Evolutionary conservation across 78 protist species (phyloP).

Genomic region (Dictyostelium brefeldianum): DNA sequence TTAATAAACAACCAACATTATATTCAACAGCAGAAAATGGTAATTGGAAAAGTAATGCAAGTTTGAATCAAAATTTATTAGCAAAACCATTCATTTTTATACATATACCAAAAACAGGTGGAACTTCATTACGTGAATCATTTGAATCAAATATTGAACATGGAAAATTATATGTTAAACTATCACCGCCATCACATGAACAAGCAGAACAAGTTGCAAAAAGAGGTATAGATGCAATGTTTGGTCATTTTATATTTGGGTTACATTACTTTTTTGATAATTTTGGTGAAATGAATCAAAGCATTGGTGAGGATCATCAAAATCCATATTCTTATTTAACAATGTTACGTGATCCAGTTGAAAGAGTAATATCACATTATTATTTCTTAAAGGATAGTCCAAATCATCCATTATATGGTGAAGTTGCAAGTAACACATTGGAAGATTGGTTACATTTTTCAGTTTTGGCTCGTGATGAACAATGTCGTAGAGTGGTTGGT

Average conservation of each 20-base stretch:
- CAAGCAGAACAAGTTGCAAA: not conserved
- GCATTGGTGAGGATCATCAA: not conserved
- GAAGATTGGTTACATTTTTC: slow-evolving; percentile 26
- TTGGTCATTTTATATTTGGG: slow-evolving; percentile 68
- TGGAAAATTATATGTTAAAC: not conserved
- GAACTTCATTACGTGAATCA: not conserved
- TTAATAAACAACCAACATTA: not conserved
- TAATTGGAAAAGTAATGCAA: slow-evolving; percentile 11
- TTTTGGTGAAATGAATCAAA: not conserved
- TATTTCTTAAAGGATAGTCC: slow-evolving; percentile 10
- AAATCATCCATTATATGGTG: slow-evolving; percentile 12
- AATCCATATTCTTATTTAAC: slow-evolving; percentile 26
- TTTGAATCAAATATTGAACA: not conserved
- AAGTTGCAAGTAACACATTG: not conserved
- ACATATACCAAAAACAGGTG: slow-evolving; percentile 59
- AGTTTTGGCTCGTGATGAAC: slow-evolving; percentile 24
- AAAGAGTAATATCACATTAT: slow-evolving; percentile 46
- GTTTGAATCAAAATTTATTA: slow-evolving; percentile 17
- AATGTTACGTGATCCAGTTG: slow-evolving; percentile 52
- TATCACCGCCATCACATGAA: not conserved
- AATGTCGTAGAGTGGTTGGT: slow-evolving; percentile 34
- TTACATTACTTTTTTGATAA: slow-evolving; percentile 9
- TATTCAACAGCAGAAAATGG: not conserved
- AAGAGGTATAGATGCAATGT: not conserved
- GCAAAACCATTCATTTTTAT: slow-evolving; percentile 43